Base-by-base conservation (phyloP, 225 moss, liverwort and hornwort species). In the Bryoerythrophyllum caledonicum region DNA sequence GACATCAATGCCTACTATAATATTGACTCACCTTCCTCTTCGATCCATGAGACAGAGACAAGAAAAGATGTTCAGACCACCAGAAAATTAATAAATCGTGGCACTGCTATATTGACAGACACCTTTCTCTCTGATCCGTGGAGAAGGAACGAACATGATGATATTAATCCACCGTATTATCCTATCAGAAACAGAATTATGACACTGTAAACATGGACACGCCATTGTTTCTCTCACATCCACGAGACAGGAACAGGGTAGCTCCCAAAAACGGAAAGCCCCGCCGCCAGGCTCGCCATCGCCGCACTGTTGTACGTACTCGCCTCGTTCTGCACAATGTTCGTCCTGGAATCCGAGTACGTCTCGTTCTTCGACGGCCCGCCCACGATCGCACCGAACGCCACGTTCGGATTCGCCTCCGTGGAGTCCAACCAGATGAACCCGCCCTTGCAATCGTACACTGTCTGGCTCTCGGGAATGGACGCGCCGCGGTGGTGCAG, bases 401-500 rank as follows among this genome's bases (percentile, higher is more conserved):
- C 94, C 60, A 91, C 80, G 67, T 97, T 90, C 48, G 94, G 97
- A 51, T 97, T 94, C 0, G 85, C 74, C 26, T 55, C 24, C 2
- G 73, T 44, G 0, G 86, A 88, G 13, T 77, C 60, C 27, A 82
- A 82, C 90, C 87, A 97, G 64, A 79, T 79, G 70, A 84, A 93
- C 15, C 97, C 94, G 4, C 63, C 78, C 21, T 84, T 63, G 37
- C 97, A 97, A 21, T 53, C 73, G 40, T 94, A 92, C 4, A 53
- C 53, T 1, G 76, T 76, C 46, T 74, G 63, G 65, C 89, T 75
- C 4, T 53, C 44, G 14, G 94, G 94, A 54, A 94, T 94, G 69
- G 97, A 94, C 3, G 97, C 91, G 21, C 90, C 94, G 35, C 94
- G 26, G 69, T 97, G 97, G 76, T 97, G 94, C 72, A 97, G 16